Percentiles rank a stretch among this genome's conserved stretches.
phyloP scores from a whole-genome alignment of 2,329 filamentous ascomycete genomes.

The Cercospora berteroae region DNA sequence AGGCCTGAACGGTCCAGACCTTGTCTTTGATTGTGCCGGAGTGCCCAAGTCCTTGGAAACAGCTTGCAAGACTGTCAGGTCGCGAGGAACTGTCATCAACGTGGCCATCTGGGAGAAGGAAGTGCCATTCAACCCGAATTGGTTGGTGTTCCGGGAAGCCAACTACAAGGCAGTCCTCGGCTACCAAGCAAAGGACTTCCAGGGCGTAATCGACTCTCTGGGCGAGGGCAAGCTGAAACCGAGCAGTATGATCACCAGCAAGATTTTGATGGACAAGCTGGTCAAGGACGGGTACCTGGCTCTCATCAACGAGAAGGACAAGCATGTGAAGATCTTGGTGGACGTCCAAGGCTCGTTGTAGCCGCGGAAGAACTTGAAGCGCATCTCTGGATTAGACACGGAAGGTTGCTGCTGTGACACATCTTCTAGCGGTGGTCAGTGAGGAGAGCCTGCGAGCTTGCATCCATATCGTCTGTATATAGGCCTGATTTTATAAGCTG shows the following conservation, averaged over 20 bases:
- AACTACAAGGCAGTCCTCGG: slow-evolving; percentile 52
- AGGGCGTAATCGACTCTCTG: slow-evolving; percentile 51
- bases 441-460: background rate
- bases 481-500: background rate
- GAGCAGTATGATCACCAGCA: slow-evolving; percentile 60
- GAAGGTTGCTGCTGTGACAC: background rate
- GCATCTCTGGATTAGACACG: background rate
- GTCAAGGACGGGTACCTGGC: slow-evolving; percentile 58
- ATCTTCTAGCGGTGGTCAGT: background rate
- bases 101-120: slow-evolving; percentile 63
- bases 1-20: slow-evolving; percentile 52
- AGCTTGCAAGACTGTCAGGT: slow-evolving; percentile 52
- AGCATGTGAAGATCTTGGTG: slow-evolving; percentile 63
- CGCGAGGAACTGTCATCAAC: slow-evolving; percentile 60
- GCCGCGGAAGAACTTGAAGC: background rate
- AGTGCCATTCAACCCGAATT: slow-evolving; percentile 55
- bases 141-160: slow-evolving; percentile 54
- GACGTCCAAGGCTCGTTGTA: slow-evolving; percentile 38
- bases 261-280: slow-evolving; percentile 55
- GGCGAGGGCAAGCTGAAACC: slow-evolving; percentile 47
- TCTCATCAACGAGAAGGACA: slow-evolving; percentile 59
- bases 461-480: background rate
- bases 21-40: slow-evolving; percentile 63
- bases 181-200: slow-evolving; percentile 55
- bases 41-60: slow-evolving; percentile 47